Evolutionary conservation across 1,139 yeast genomes (phyloP), one percentile per base, ranked within the genome.

Genomic region (Suhomyces bolitotheri): DNA sequence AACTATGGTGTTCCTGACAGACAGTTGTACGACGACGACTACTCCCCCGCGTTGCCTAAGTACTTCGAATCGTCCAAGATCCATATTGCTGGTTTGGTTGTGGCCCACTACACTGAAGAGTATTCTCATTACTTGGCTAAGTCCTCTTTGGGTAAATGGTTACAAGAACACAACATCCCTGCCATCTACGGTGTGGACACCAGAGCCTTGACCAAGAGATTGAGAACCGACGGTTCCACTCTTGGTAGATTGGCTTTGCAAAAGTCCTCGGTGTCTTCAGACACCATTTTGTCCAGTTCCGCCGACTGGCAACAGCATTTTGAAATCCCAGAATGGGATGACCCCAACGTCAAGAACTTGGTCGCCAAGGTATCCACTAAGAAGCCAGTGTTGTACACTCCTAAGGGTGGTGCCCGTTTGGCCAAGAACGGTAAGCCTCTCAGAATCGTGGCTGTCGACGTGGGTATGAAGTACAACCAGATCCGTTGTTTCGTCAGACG

Each of bases 1-100:
- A 94, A 94, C 73, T 94, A 94, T 63, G 99, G 99, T 79, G 98
- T 92, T 38, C 98, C 98, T 44, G 95, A 89, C 62, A 82, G 95
- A 51, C 69, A 78, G 37, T 70, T 79, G 53, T 69, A 68, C 64
- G 97, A 90, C 57, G 71, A 67, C 36, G 94, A 84, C 39, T 68
- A 80, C 45, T 78, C 84, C 40, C 80, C 85, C 32, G 75, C 78
- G 36, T 65, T 94, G 47, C 97, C 98, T 56, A 84, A 82, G 60
- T 86, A 90, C 68, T 92, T 94, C 57, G 99, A 94, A 70, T 86
- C 96, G 41, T 78, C 72, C 62, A 79, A 77, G 56, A 92, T 94
- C 57, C 98, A 94, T 61, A 82, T 92, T 63, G 96, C 98, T 44
- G 99, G 98, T 67, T 76, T 94, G 58, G 92, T 94, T 38, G 96